Percentiles rank a stretch among this genome's conserved stretches.
Evolutionary conservation across 257 asterid genomes (phyloP).

Genomic region (Solanum lignicaule): DNA sequence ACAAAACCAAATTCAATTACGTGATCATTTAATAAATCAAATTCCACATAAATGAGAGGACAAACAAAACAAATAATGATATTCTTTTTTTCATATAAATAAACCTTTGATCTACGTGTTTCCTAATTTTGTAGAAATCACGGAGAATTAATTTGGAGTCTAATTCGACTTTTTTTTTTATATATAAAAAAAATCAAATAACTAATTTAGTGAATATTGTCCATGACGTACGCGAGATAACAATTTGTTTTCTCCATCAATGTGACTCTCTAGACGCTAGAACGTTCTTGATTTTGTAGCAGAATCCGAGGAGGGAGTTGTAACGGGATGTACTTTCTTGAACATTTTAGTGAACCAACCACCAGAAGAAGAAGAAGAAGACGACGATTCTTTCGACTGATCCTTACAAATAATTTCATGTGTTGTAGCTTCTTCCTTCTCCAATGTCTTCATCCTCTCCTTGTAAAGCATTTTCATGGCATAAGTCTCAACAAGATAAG

Average conservation of each 20-base stretch:
- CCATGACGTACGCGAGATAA: not conserved
- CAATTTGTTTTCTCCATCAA: not conserved
- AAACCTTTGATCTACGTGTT: not conserved
- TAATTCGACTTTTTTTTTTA: not conserved
- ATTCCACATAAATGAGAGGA: not conserved
- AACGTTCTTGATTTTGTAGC: not conserved
- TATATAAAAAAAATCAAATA: not conserved
- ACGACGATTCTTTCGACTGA: not conserved
- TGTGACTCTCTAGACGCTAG: not conserved
- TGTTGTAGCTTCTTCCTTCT: not conserved
- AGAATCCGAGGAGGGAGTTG: not conserved
- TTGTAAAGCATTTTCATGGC: slow-evolving; percentile 11
- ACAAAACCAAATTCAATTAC: not conserved
- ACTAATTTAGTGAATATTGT: not conserved
- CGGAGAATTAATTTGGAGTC: not conserved
- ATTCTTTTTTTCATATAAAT: not conserved
- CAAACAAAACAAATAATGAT: not conserved
- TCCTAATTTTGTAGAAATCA: not conserved
- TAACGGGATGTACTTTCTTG: not conserved
- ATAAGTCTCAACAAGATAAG: slow-evolving; percentile 20
- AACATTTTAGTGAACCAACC: not conserved
- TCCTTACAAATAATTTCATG: not conserved
- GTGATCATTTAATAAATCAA: not conserved
- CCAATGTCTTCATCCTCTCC: slow-evolving; percentile 14
- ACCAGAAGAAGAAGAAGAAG: not conserved